Base-by-base conservation (phyloP, 108 stramenopile genomes). In the Pseudonitzschia multiseries region DNA sequence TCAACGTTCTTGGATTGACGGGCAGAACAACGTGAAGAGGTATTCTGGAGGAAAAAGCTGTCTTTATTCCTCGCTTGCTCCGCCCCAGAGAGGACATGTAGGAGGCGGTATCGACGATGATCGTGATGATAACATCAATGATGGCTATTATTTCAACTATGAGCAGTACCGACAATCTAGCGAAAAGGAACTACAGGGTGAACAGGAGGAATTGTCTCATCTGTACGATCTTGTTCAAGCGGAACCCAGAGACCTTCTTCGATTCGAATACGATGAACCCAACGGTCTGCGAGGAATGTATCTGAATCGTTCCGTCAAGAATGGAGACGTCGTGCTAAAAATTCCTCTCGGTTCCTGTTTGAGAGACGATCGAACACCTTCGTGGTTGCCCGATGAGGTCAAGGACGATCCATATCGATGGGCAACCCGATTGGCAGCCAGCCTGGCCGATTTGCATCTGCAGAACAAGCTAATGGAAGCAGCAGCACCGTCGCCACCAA, bases 341-440 rank as follows among this genome's bases (percentile, higher is more conserved):
- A 79, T 93, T 36, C 89, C 92, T 1, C 66, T 93, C 3, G 48
- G 48, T 26, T 79, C 81, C 22, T 93, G 92, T 69, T 68, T 90
- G 32, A 69, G 83, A 33, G 92, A 93, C 75, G 84, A 89, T 71
- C 48, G 80, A 28, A 77, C 85, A 6, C 87, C 89, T 4, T 42
- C 64, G 9, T 87, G 84, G 83, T 82, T 74, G 28, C 32, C 40
- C 32, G 61, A 62, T 14, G 32, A 33, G 14, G 54, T 24, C 22
- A 26, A 12, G 54, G 24, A 56, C 3, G 54, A 56, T 24, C 54
- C 54, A 1, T 20, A 56, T 24, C 81, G 68, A n/a, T 93, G 92
- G 92, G 86, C 83, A n/a, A 66, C 83, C 46, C 81, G 92, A 62
- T 59, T 93, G 43, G 92, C 89, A 6, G 89, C 89, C 0, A 71